phyloP scores from a whole-genome alignment of 805 yeast genomes.

The Pichia exigua region DNA sequence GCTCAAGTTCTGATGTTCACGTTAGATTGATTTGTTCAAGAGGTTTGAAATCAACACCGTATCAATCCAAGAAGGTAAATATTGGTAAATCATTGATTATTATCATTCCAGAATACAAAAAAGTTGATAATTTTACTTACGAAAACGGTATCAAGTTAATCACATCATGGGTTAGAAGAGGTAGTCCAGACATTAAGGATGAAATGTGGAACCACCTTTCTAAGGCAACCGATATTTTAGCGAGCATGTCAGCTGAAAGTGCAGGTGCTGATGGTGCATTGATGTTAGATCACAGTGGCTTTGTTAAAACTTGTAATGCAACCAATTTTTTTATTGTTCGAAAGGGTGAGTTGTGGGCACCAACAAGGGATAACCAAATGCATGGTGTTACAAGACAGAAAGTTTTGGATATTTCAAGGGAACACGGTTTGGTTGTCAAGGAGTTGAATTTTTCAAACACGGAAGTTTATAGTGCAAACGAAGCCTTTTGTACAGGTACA shows the following conservation, averaged over 20 bases:
- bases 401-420: background rate
- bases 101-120: slow-evolving; percentile 4
- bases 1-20: background rate
- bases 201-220: slow-evolving; percentile 7
- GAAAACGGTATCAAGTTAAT: background rate
- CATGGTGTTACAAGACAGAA: slow-evolving; percentile 6
- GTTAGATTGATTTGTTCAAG: slow-evolving; percentile 2
- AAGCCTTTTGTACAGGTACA: slow-evolving; percentile 5
- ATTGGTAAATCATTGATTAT: slow-evolving; percentile 2
- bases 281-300: slow-evolving; percentile 2
- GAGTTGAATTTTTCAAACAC: slow-evolving; percentile 1
- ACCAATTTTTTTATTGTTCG: slow-evolving; percentile 1
- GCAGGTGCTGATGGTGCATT: slow-evolving; percentile 5
- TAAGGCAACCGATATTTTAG: slow-evolving; percentile 4
- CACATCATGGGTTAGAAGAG: slow-evolving; percentile 5
- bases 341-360: slow-evolving; percentile 5
- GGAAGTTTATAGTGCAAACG: slow-evolving; percentile 3
- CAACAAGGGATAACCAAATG: slow-evolving; percentile 5
- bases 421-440: background rate
- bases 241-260: background rate
- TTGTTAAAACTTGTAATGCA: slow-evolving; percentile 6
- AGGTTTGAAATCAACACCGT: slow-evolving; percentile 4
- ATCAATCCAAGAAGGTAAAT: slow-evolving; percentile 3
- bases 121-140: background rate
- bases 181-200: slow-evolving; percentile 2